A percentile compares a stretch with the other conserved stretches of the same genome.
phyloP scores from a whole-genome alignment of 129 eudicot genomes.

The Arctium minus region DNA sequence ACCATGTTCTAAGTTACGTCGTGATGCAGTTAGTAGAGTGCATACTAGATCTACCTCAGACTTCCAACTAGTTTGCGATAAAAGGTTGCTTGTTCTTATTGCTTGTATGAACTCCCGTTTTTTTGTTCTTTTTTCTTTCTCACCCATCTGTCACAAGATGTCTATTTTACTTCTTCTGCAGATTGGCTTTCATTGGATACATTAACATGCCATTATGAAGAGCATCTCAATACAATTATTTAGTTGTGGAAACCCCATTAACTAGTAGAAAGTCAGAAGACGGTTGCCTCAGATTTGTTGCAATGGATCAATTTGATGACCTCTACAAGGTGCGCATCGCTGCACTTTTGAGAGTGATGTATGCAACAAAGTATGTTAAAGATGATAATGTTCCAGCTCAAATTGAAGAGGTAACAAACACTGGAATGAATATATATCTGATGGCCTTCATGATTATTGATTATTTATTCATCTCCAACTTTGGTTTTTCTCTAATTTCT shows the following conservation, averaged over 20 bases:
- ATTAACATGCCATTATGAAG: not conserved
- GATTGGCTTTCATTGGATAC: not conserved
- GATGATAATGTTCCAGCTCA: constrained; percentile 57
- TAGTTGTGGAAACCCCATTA: not conserved
- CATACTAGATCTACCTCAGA: not conserved
- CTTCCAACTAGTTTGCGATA: not conserved
- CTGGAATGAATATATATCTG: not conserved
- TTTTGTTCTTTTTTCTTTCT: not conserved
- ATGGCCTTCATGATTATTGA: not conserved
- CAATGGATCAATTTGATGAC: constrained; percentile 42
- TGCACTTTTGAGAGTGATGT: constrained; percentile 46
- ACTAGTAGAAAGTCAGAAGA: not conserved
- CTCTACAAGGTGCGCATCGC: constrained; percentile 42
- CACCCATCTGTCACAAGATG: not conserved
- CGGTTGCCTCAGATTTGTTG: not conserved
- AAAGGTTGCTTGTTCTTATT: not conserved
- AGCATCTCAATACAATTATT: not conserved
- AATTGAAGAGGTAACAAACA: constrained; percentile 67
- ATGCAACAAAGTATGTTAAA: constrained; percentile 40
- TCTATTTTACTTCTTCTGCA: constrained; percentile 7
- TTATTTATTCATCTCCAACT: not conserved
- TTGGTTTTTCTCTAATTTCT: not conserved
- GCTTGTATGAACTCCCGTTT: not conserved
- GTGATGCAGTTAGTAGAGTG: not conserved
- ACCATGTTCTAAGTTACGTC: not conserved